These are phyloP conservation scores for Boletus mariae DNA, from an alignment of 1,284 basidiomycete species.

Conservation along the genomic window DNA sequence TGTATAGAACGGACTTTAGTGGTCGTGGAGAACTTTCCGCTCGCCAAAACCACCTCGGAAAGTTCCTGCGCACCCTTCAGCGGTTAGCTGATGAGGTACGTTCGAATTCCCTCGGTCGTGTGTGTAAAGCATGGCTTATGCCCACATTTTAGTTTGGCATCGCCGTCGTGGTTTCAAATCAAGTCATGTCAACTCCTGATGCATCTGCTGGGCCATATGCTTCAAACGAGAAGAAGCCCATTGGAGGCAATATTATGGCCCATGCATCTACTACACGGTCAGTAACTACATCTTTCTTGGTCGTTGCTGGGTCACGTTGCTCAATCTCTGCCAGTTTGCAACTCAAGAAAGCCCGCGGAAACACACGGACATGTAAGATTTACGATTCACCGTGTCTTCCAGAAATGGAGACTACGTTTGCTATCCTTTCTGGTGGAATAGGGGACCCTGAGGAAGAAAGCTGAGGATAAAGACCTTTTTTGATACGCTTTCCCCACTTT, in stretches of 20 bases:
- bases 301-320: not conserved
- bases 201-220: constrained; percentile 87
- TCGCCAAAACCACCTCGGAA: constrained; percentile 95
- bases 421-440: constrained; percentile 86
- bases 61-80: constrained; percentile 91
- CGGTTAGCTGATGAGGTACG: constrained; percentile 92
- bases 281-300: constrained; percentile 12
- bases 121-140: constrained; percentile 11
- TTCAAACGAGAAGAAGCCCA: constrained; percentile 94
- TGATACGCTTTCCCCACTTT: constrained; percentile 4
- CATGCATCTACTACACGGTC: constrained; percentile 93
- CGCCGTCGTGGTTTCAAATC: constrained; percentile 96
- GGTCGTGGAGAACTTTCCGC: constrained; percentile 96
- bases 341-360: constrained; percentile 90
- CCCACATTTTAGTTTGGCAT: constrained; percentile 76
- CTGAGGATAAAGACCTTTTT: constrained; percentile 17
- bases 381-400: constrained; percentile 98
- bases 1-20: constrained; percentile 95
- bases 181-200: constrained; percentile 98
- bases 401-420: constrained; percentile 94
- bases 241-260: constrained; percentile 95
- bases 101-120: not conserved
- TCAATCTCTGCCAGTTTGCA: constrained; percentile 58
- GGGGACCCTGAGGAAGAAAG: constrained; percentile 89
- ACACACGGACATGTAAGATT: constrained; percentile 93